These are phyloP conservation scores for Beverwykella pulmonaria DNA, from an alignment of 495 filamentous ascomycete genomes.

Conservation along the genomic window DNA sequence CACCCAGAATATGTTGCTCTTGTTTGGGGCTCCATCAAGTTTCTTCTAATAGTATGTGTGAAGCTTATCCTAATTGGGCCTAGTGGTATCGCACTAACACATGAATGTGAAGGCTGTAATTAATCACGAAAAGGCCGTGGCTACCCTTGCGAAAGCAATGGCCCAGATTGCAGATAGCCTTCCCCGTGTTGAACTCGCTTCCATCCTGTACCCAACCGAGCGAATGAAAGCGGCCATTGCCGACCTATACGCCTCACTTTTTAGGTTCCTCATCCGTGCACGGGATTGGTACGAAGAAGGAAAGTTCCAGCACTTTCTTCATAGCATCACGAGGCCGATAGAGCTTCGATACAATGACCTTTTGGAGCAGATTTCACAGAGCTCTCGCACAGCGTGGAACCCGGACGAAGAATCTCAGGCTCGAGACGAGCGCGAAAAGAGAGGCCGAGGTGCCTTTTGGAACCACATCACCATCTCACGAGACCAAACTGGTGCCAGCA, in stretches of 20 bases:
- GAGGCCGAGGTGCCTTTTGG: no score
- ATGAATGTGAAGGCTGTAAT: no score
- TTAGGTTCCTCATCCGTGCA: constrained; percentile 42
- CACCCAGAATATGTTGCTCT: constrained; percentile 22
- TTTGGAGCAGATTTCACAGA: constrained; percentile 33
- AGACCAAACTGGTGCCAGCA: no score
- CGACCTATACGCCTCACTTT: constrained; percentile 43
- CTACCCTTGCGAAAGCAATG: constrained; percentile 38
- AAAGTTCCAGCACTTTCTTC: constrained; percentile 29
- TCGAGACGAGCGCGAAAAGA: no score
- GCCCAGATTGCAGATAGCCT: constrained; percentile 43
- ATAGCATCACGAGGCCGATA: constrained; percentile 35
- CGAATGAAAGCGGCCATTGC: constrained; percentile 42
- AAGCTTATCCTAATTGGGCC: constrained; percentile 4
- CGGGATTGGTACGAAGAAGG: constrained; percentile 44
- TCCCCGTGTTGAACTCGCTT: constrained; percentile 41
- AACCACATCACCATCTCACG: no score
- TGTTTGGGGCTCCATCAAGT: constrained; percentile 15
- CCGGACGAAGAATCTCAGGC: no score
- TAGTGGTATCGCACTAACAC: constrained; percentile 10
- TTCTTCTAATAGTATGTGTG: constrained; percentile 5
- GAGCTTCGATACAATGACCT: constrained; percentile 39
- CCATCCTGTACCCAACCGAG: constrained; percentile 45
- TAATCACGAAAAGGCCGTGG: constrained; percentile 41
- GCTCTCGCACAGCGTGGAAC: no score